Evolutionary conservation across 768 basidiomycete species (phyloP), one percentile per base, ranked within the genome.

Genomic region (Lactifluus rugatus): DNA sequence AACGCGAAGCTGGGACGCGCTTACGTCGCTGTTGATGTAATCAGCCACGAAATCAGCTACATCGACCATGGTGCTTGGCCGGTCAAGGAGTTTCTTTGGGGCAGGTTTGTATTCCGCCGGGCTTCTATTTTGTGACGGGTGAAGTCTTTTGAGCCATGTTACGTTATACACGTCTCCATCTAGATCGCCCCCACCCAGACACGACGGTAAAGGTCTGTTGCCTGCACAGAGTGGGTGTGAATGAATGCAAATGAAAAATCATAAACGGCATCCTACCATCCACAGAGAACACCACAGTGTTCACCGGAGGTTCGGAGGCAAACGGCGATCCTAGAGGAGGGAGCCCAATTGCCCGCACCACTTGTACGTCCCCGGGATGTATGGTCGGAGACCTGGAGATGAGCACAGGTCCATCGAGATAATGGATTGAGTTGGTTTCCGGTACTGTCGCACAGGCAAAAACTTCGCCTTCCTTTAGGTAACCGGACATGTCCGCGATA

Each of bases 21-120:
- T 26, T 14, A 61, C 60, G 62, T 88, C 83, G 44, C 77, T 82
- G 65, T 73, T 80, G 57, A 87, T 83, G 58, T 81, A 87, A 56
- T 87, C 82, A 52, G 81, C 76, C 1, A 89, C 77, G 64, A 87
- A 89, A 49, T 85, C 79, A 0, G 80, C 82, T 10, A 89, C 78
- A 66, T 87, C 85, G 0, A 68, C 68, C 75, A 84, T 83, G 1
- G 78, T 82, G 64, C 81, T 79, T 2, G 73, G 75, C 1, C 71
- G 71, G 34, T 75, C 66, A 2, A 85, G 65, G 6, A 72, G 34
- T 57, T 78, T 81, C 66, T 68, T 78, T 17, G 59, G 52, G 0
- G 80, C 80, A 2, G 81, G 72, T 1, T 68, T 64, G 64, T 87
- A 87, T 16, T 64, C 66, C 2, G 79, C 82, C 2, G 85, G 78